phyloP scores from a whole-genome alignment of 805 yeast genomes.

The Pichia manshurica region DNA sequence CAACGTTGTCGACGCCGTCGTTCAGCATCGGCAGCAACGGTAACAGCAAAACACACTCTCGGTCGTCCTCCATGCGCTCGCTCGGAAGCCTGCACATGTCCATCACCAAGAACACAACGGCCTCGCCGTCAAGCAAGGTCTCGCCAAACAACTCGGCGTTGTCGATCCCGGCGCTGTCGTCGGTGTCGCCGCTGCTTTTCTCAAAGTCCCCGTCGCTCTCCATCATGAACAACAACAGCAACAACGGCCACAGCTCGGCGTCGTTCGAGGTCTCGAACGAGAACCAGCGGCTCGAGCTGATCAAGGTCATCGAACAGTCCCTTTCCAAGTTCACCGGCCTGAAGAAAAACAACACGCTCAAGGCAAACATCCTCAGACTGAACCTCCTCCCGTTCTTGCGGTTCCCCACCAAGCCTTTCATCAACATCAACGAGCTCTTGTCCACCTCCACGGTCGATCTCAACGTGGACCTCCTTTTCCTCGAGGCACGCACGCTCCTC shows the following conservation, averaged over 20 bases:
- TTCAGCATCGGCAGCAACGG: neutral
- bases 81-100: conserved; percentile 4
- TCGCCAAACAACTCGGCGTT: conserved; percentile 7
- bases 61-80: conserved; percentile 7
- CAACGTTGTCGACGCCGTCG: too few relatives aligned
- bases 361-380: conserved; percentile 43
- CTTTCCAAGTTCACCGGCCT: conserved; percentile 38
- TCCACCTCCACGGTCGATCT: conserved; percentile 8
- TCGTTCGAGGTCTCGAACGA: conserved; percentile 14
- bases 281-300: conserved; percentile 9
- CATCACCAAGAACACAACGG: neutral
- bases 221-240: neutral
- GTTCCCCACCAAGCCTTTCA: conserved; percentile 9
- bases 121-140: neutral
- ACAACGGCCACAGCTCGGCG: neutral
- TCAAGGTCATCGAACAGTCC: conserved; percentile 39
- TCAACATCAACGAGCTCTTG: conserved; percentile 6
- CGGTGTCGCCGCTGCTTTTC: conserved; percentile 14
- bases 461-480: conserved; percentile 7
- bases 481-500: conserved; percentile 22
- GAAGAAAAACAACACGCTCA: conserved; percentile 33
- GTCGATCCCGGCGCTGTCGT: conserved; percentile 2
- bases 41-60: conserved; percentile 3
- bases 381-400: conserved; percentile 42
- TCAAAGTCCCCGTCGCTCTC: conserved; percentile 8